Evolutionary conservation across 345 rosid species (phyloP).

Genomic region (Chamaenerion angustifolium): DNA sequence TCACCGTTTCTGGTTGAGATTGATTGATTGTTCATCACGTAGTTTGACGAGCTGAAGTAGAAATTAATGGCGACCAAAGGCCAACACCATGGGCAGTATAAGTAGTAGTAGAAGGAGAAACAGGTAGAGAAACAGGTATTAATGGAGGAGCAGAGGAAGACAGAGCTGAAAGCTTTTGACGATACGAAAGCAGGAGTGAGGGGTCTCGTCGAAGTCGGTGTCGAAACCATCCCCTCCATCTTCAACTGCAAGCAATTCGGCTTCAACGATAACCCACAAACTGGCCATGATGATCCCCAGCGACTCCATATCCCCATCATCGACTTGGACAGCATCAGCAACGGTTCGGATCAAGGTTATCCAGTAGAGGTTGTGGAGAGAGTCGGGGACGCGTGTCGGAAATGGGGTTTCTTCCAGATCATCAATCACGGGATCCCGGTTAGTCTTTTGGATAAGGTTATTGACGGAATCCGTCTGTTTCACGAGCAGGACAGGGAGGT

Average conservation of each 20-base stretch:
- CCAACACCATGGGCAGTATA: too few relatives aligned
- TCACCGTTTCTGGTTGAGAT: too few relatives aligned
- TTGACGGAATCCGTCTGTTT: constrained; percentile 8
- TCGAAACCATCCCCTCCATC: constrained; percentile 7
- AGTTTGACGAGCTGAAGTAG: too few relatives aligned
- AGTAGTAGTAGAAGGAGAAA: too few relatives aligned
- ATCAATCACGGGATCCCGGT: constrained; percentile 11
- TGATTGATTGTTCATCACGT: too few relatives aligned
- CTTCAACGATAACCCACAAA: background rate
- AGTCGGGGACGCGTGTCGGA: background rate
- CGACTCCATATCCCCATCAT: constrained; percentile 7
- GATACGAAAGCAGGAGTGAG: constrained; percentile 10
- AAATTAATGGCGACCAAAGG: too few relatives aligned
- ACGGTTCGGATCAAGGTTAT: background rate
- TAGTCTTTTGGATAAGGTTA: constrained; percentile 6
- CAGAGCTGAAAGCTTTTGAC: constrained; percentile 12
- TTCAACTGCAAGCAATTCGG: constrained; percentile 1
- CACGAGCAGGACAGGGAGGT: constrained; percentile 4
- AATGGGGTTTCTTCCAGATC: constrained; percentile 15
- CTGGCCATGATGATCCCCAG: constrained; percentile 8
- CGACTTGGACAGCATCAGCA: background rate
- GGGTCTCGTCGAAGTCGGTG: constrained; percentile 9
- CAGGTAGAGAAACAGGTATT: too few relatives aligned
- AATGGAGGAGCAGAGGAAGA: background rate
- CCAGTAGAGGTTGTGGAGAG: background rate